Evolutionary conservation across 768 basidiomycete genomes (phyloP).

Genomic region (Clathrus columnatus): DNA sequence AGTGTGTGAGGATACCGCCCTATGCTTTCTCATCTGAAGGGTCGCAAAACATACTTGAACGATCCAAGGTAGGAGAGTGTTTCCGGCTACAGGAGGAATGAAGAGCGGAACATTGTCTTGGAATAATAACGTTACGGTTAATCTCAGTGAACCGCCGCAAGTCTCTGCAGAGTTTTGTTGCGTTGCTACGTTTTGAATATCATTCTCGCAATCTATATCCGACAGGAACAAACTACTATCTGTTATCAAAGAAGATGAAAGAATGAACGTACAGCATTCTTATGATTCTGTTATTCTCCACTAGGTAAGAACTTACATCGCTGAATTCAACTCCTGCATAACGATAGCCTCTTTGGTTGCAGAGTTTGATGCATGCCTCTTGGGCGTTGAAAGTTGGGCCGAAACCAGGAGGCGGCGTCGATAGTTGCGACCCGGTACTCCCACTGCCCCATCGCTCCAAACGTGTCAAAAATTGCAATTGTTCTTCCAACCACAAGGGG

Average conservation of each 20-base stretch:
- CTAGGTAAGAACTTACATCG: neutral
- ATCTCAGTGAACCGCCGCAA: neutral
- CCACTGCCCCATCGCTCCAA: slow-evolving; percentile 68
- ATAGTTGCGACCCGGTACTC: neutral
- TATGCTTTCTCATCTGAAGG: no score
- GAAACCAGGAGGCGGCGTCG: neutral
- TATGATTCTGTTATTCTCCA: neutral
- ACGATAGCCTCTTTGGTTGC: neutral
- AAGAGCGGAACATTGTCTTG: neutral
- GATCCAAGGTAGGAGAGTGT: no score
- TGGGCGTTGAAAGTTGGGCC: neutral
- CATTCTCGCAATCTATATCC: neutral
- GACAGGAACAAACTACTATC: neutral
- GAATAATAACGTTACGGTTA: neutral
- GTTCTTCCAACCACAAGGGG: slow-evolving; percentile 55
- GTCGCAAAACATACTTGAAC: no score
- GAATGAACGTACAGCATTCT: neutral
- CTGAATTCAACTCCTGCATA: neutral
- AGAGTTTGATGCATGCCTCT: neutral
- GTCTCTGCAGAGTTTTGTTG: neutral
- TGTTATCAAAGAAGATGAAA: neutral
- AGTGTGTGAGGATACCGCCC: no score
- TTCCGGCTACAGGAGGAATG: no score
- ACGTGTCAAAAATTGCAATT: slow-evolving; percentile 67
- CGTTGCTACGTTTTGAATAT: neutral